Conservation (phyloP, 1,284 basidiomycete species). For the Caloboletus firmus region DNA sequence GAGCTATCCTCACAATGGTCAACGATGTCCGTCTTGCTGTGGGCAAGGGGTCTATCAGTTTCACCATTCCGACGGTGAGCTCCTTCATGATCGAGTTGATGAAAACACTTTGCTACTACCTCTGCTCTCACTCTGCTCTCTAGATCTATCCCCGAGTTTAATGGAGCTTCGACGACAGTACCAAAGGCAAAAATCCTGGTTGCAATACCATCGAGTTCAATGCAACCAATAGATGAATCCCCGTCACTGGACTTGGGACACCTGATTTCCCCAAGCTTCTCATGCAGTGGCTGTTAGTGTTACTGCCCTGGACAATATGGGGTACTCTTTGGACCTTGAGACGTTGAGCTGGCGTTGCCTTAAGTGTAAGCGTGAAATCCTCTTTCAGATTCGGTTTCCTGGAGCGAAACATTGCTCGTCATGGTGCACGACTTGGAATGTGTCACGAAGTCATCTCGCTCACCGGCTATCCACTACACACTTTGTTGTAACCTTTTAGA, state of each 20-base stretch:
- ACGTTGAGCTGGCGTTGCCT: neutral
- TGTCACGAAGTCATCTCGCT: neutral
- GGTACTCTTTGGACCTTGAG: no score
- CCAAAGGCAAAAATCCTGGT: constrained; percentile 41
- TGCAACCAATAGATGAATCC: constrained; percentile 40
- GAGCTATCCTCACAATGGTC: constrained; percentile 43
- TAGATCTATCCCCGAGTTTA: constrained; percentile 31
- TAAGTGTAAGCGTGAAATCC: neutral
- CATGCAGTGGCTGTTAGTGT: neutral
- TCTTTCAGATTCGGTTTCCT: neutral
- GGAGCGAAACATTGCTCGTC: no score
- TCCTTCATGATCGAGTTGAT: neutral
- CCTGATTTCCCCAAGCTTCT: neutral
- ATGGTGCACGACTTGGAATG: neutral
- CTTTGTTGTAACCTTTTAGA: neutral
- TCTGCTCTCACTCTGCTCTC: no score
- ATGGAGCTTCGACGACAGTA: constrained; percentile 44
- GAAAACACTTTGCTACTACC: neutral
- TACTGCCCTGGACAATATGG: neutral
- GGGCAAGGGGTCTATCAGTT: constrained; percentile 40
- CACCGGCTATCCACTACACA: neutral
- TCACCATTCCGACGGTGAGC: constrained; percentile 37
- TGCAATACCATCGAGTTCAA: constrained; percentile 39
- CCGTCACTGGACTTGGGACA: constrained; percentile 33
- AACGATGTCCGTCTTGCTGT: constrained; percentile 45